Conservation (phyloP, 2,329 filamentous ascomycete genomes). For the Pyrenochaeta sp. region DNA sequence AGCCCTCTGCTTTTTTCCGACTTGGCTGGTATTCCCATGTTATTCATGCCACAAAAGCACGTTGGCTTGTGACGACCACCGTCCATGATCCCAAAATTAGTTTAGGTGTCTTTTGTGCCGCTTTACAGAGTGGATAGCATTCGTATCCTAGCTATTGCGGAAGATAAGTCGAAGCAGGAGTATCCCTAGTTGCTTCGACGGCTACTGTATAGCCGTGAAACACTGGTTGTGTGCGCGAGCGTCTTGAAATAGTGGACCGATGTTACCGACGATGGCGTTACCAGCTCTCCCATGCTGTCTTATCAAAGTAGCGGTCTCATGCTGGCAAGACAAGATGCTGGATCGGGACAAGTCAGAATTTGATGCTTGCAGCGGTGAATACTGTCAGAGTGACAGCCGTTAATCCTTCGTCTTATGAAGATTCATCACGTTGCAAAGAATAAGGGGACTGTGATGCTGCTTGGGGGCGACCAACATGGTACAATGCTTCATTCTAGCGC, state of each 20-base stretch:
- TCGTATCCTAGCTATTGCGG: background rate
- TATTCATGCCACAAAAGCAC: no score
- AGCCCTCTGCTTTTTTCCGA: no score
- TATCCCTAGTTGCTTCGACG: background rate
- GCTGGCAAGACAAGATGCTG: background rate
- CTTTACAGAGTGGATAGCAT: background rate
- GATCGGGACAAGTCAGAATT: background rate
- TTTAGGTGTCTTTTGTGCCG: background rate
- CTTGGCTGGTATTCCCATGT: no score
- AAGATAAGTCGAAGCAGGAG: background rate
- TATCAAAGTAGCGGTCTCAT: background rate
- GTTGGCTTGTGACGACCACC: no score
- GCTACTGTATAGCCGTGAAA: background rate
- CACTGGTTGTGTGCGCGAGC: background rate
- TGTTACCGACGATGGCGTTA: background rate
- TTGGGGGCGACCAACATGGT: constrained; percentile 11
- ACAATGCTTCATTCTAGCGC: constrained; percentile 27
- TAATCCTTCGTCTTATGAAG: no score
- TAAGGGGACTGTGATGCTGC: background rate
- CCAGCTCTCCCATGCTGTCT: background rate
- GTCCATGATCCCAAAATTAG: no score
- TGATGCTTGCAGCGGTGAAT: background rate
- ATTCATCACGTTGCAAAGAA: background rate
- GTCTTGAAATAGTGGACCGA: constrained; percentile 1
- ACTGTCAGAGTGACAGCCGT: background rate